Percentiles rank a stretch among this genome's conserved stretches.
These are phyloP conservation scores for Acer negundo DNA, from an alignment of 345 rosid species.

Conservation along the genomic window DNA sequence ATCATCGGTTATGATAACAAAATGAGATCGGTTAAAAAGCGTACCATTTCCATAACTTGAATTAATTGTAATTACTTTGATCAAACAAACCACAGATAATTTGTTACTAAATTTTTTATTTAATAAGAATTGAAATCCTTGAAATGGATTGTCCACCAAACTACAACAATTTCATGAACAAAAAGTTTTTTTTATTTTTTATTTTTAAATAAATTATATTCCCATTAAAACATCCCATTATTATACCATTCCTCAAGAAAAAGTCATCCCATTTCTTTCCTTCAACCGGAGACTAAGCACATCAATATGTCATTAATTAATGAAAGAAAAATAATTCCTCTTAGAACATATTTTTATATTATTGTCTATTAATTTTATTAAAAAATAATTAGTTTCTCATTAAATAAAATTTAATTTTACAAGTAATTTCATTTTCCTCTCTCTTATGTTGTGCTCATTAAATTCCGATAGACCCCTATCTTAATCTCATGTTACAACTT, in stretches of 20 bases:
- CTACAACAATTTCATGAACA: neutral
- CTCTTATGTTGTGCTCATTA: neutral
- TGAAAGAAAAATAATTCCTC: neutral
- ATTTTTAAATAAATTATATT: neutral
- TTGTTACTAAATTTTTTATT: too few relatives aligned
- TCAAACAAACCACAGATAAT: too few relatives aligned
- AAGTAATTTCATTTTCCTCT: neutral
- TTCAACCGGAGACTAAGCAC: conserved; percentile 9
- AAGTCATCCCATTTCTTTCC: conserved; percentile 18
- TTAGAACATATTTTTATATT: too few relatives aligned
- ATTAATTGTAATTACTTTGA: too few relatives aligned
- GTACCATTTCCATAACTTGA: too few relatives aligned
- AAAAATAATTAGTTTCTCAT: neutral
- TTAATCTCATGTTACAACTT: too few relatives aligned
- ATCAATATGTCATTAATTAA: neutral
- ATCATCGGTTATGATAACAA: too few relatives aligned
- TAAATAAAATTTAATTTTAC: too few relatives aligned
- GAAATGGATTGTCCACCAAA: neutral
- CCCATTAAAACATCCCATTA: neutral
- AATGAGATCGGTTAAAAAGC: too few relatives aligned
- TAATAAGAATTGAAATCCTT: too few relatives aligned
- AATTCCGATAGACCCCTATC: neutral
- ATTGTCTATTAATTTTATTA: too few relatives aligned
- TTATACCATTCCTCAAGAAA: conserved; percentile 1
- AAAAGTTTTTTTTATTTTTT: conserved; percentile 20